Evolutionary conservation across 2,329 filamentous ascomycete genomes (phyloP).

Genomic region (Penicillium paneum): DNA sequence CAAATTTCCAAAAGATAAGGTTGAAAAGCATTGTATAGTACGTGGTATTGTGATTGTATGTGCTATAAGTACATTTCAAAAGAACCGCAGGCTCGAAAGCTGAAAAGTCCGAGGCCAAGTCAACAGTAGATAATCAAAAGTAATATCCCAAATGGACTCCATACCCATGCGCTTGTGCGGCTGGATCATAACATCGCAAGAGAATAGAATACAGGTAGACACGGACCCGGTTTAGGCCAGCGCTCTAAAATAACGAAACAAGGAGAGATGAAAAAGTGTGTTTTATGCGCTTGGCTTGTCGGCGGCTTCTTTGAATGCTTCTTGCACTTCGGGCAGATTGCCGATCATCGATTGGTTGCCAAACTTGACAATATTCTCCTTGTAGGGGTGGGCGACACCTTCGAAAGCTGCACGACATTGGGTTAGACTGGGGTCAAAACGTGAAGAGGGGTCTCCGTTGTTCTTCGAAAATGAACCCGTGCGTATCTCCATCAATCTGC

Average conservation of each 20-base stretch:
- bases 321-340: conserved; percentile 35
- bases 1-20: background rate
- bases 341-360: conserved; percentile 51
- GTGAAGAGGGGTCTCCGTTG: background rate
- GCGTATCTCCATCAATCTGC: background rate
- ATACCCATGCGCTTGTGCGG: conserved; percentile 41
- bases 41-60: conserved; percentile 16
- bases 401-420: conserved; percentile 66
- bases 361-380: conserved; percentile 77
- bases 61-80: conserved; percentile 24
- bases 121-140: conserved; percentile 18
- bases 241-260: conserved; percentile 8
- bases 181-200: conserved; percentile 30
- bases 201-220: conserved; percentile 27
- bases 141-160: conserved; percentile 33
- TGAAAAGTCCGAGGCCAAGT: conserved; percentile 7
- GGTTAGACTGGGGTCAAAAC: conserved; percentile 11
- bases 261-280: conserved; percentile 7
- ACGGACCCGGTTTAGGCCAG: conserved; percentile 1
- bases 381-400: conserved; percentile 86
- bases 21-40: background rate
- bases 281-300: conserved; percentile 19
- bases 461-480: background rate
- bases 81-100: conserved; percentile 9
- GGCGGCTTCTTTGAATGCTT: conserved; percentile 36